Percentiles rank a stretch among this genome's conserved stretches.
phyloP scores from a whole-genome alignment of 2,329 filamentous ascomycete species.

The Pestalotiopsis sp. region DNA sequence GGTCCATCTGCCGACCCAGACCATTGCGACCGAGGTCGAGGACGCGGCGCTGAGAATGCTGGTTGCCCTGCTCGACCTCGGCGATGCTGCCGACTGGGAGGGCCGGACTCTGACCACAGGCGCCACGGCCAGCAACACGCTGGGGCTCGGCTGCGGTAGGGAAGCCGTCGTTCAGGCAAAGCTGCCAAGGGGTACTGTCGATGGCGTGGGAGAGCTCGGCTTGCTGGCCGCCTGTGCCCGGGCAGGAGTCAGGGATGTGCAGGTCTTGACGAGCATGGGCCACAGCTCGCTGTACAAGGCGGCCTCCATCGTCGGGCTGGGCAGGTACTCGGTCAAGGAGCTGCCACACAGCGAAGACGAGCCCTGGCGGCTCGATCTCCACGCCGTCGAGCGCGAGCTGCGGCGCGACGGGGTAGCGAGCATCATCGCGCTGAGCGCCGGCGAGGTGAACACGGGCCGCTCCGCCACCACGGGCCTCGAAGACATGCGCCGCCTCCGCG shows the following conservation, averaged over 20 bases:
- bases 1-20: slow-evolving; percentile 78
- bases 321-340: slow-evolving; percentile 66
- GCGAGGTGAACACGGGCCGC: slow-evolving; percentile 87
- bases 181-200: slow-evolving; percentile 26
- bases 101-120: slow-evolving; percentile 59
- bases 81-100: slow-evolving; percentile 60
- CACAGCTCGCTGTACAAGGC: slow-evolving; percentile 87
- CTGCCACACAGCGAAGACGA: slow-evolving; percentile 52
- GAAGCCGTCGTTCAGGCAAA: slow-evolving; percentile 60
- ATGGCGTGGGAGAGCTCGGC: slow-evolving; percentile 69
- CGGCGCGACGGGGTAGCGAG: slow-evolving; percentile 56
- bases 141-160: slow-evolving; percentile 68
- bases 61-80: slow-evolving; percentile 65
- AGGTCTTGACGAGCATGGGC: slow-evolving; percentile 77
- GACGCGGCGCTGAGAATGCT: slow-evolving; percentile 71
- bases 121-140: slow-evolving; percentile 77
- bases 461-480: slow-evolving; percentile 65
- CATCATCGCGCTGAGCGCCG: slow-evolving; percentile 80
- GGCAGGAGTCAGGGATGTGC: slow-evolving; percentile 67
- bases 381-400: slow-evolving; percentile 63
- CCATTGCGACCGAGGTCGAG: slow-evolving; percentile 76
- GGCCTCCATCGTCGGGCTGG: slow-evolving; percentile 79
- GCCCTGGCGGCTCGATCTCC: slow-evolving; percentile 72
- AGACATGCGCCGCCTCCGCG: slow-evolving; percentile 65
- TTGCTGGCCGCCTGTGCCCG: slow-evolving; percentile 65